Base-by-base conservation (phyloP, 169 alveolate species). In the Haemoproteus tartakovskyi region DNA sequence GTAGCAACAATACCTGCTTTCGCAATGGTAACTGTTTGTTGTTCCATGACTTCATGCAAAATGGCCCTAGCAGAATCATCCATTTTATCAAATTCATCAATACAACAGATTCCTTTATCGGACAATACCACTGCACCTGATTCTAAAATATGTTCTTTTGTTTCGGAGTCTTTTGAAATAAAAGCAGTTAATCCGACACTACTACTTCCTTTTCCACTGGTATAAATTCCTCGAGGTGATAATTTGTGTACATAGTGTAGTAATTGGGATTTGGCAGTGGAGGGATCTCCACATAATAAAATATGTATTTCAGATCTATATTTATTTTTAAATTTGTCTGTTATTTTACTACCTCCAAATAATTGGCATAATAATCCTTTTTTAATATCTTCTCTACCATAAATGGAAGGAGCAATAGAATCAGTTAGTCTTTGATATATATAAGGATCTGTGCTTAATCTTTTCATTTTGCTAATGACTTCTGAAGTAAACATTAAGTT, bases 31-130 rank as follows among this genome's bases (percentile, higher is more conserved):
- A 97, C 98, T 1, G 99, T 97, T 90, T 98, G 98, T 87, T 97
- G 99, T 88, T 98, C 99, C 99, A 98, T 98, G 4, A 97, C 99
- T 91, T 96, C 99, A 84, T 96, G 99, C 50, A 97, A 88, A 37
- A 96, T 96, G 14, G 98, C 97, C 79, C 99, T 91, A n/a, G 99
- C 96, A 41, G 92, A 93, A 43, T 97, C 99, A 62, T 97, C 99
- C 99, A 97, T 96, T 91, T 98, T 98, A 89, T 98, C 99, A 87
- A 98, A 97, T 86, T 98, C 99, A 89, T 98, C 99, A 79, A 98
- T 98, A 85, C 99, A 98, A 78, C 99, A 98, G 16, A 98, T 95
- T 30, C 99, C 99, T 24, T 92, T 86, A 62, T 98, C 99, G 30
- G 99, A 92, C 45, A 98, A 91, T 8, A 98, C 99, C 26, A 98